Percentiles rank a stretch among this genome's conserved stretches.
These are phyloP conservation scores for Sporothrix mexicana DNA, from an alignment of 2,329 filamentous ascomycete genomes.

Conservation along the genomic window DNA sequence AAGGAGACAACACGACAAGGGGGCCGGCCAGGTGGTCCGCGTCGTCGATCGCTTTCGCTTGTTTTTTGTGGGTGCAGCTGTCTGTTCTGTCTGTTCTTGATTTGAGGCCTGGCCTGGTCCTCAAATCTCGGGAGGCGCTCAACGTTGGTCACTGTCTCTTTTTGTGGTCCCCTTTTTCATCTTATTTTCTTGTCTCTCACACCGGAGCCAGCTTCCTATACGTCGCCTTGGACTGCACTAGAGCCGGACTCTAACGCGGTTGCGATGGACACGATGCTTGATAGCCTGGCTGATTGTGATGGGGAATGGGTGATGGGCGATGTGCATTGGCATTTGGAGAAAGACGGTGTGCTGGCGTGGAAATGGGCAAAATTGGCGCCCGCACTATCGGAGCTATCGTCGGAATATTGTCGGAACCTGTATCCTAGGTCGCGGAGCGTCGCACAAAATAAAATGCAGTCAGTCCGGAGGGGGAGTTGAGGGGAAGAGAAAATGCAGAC, in stretches of 20 bases:
- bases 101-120: neutral
- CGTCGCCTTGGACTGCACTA: slow-evolving; percentile 6
- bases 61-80: neutral
- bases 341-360: slow-evolving; percentile 2
- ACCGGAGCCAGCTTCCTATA: slow-evolving; percentile 5
- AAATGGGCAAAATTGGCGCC: too few species aligned
- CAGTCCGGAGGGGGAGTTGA: neutral
- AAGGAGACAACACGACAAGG: neutral
- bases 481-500: neutral
- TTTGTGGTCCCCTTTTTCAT: neutral
- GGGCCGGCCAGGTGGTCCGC: neutral
- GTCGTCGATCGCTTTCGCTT: slow-evolving; percentile 24
- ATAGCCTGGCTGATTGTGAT: slow-evolving; percentile 2
- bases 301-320: neutral
- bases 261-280: neutral
- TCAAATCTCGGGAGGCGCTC: neutral
- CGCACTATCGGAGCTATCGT: neutral
- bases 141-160: neutral
- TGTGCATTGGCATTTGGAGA: slow-evolving; percentile 7
- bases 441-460: neutral
- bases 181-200: neutral
- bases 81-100: neutral
- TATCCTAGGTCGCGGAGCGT: slow-evolving; percentile 11
- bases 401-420: slow-evolving; percentile 11
- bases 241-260: neutral